phyloP scores from a whole-genome alignment of 1,139 yeast species.

The Casaregolazyma lundiana region DNA sequence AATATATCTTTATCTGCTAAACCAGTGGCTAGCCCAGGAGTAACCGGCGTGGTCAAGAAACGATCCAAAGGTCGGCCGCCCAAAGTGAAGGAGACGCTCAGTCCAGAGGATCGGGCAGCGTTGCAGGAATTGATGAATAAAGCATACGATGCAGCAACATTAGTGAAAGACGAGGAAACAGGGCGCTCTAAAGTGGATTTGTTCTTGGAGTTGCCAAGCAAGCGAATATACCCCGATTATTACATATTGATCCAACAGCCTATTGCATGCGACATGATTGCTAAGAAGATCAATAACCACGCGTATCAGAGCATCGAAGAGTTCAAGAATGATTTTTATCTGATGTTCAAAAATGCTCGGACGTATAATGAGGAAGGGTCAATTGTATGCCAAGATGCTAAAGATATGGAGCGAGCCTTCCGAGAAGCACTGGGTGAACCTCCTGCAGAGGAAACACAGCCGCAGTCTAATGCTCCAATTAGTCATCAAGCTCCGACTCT shows the following conservation, averaged over 20 bases:
- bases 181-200: constrained; percentile 44
- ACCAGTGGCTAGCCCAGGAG: constrained; percentile 5
- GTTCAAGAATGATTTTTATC: constrained; percentile 64
- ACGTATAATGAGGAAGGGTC: constrained; percentile 91
- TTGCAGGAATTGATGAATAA: constrained; percentile 22
- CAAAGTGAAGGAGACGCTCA: constrained; percentile 11
- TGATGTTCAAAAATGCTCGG: constrained; percentile 79
- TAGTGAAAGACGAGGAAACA: constrained; percentile 24
- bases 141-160: constrained; percentile 24
- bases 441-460: neutral
- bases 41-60: constrained; percentile 15
- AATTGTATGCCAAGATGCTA: constrained; percentile 73
- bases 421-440: constrained; percentile 6
- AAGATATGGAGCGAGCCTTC: constrained; percentile 47
- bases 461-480: neutral
- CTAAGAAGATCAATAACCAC: constrained; percentile 40
- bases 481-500: neutral
- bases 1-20: constrained; percentile 11
- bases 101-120: constrained; percentile 23
- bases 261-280: constrained; percentile 61
- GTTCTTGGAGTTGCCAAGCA: constrained; percentile 67
- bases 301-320: constrained; percentile 55
- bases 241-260: constrained; percentile 75
- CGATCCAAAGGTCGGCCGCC: constrained; percentile 13
- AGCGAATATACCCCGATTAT: constrained; percentile 77